Conservation (phyloP, 108 stramenopile species). For the Cafeteria roenbergensis region DNA sequence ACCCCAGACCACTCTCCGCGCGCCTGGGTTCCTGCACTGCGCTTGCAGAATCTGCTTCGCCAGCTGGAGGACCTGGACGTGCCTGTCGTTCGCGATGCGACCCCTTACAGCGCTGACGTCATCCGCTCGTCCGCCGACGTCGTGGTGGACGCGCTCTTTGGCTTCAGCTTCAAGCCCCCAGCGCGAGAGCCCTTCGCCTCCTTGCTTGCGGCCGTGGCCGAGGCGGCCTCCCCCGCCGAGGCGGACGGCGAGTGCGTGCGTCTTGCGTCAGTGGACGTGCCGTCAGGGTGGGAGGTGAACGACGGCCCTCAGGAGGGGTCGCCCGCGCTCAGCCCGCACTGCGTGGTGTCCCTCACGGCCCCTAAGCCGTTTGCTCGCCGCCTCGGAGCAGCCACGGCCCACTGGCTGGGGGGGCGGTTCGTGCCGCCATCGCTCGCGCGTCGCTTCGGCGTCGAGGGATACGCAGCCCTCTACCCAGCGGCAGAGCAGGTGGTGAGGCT, state of each 20-base stretch:
- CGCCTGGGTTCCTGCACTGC: constrained; percentile 11
- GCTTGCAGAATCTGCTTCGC: constrained; percentile 56
- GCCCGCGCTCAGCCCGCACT: constrained; percentile 49
- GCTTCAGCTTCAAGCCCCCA: constrained; percentile 74
- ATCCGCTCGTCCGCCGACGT: constrained; percentile 36
- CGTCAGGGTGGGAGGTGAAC: constrained; percentile 84
- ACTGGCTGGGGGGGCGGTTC: constrained; percentile 84
- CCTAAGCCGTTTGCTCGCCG: constrained; percentile 63
- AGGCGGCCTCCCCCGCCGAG: too few species aligned
- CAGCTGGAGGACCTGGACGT: constrained; percentile 70
- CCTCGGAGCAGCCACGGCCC: constrained; percentile 59
- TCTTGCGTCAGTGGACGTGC: constrained; percentile 77
- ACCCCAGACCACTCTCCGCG: background rate
- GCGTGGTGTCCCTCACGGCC: constrained; percentile 73
- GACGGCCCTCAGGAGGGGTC: constrained; percentile 32
- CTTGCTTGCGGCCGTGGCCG: constrained; percentile 50
- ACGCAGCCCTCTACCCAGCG: too few species aligned
- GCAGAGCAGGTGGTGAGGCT: too few species aligned
- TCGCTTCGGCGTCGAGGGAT: too few species aligned
- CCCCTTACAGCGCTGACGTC: constrained; percentile 6
- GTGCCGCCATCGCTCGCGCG: too few species aligned
- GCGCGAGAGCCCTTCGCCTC: constrained; percentile 70
- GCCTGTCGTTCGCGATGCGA: constrained; percentile 49
- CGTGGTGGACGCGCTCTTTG: constrained; percentile 94
- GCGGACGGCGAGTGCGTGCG: too few species aligned